A percentile compares a stretch with the other conserved stretches of the same genome.
Conservation (phyloP, 257 asterid species). For the Dorcoceras hygrometricum region DNA sequence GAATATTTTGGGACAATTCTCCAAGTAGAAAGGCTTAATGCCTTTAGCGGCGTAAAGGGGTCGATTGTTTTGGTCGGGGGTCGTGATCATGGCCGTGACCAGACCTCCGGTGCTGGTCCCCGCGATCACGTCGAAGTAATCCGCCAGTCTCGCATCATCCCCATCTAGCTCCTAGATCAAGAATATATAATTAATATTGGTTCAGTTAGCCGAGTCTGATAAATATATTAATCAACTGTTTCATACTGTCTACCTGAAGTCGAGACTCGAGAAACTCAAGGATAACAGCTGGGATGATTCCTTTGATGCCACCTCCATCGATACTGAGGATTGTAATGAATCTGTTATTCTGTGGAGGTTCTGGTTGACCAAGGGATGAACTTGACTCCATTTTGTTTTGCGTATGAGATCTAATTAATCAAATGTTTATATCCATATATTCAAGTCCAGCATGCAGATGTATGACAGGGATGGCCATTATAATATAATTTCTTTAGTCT, state of each 20-base stretch:
- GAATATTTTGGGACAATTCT: conserved; percentile 55
- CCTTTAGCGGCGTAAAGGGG: conserved; percentile 57
- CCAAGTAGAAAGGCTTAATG: conserved; percentile 56
- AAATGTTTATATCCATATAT: too few relatives aligned
- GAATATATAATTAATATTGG: too few relatives aligned
- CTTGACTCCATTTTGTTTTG: conserved; percentile 20
- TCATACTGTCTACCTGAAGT: conserved; percentile 39
- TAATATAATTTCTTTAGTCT: too few relatives aligned
- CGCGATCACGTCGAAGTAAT: conserved; percentile 54
- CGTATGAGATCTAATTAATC: too few relatives aligned
- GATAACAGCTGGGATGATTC: conserved; percentile 44
- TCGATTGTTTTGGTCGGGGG: conserved; percentile 46
- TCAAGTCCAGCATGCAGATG: too few relatives aligned
- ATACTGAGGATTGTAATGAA: conserved; percentile 56
- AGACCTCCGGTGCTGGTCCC: conserved; percentile 75
- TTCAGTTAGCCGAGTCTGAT: too few relatives aligned
- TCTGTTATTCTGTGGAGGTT: conserved; percentile 32
- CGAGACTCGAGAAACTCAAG: conserved; percentile 45
- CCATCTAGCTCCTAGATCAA: conserved; percentile 47
- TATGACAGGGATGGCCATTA: too few relatives aligned
- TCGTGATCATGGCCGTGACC: conserved; percentile 57
- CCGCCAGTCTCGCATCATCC: conserved; percentile 41
- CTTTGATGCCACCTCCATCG: conserved; percentile 71
- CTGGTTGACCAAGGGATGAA: conserved; percentile 16
- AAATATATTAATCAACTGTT: too few relatives aligned